These are phyloP conservation scores for Rhytidhysteron rufulum DNA, from an alignment of 2,329 filamentous ascomycete genomes.

Conservation along the genomic window DNA sequence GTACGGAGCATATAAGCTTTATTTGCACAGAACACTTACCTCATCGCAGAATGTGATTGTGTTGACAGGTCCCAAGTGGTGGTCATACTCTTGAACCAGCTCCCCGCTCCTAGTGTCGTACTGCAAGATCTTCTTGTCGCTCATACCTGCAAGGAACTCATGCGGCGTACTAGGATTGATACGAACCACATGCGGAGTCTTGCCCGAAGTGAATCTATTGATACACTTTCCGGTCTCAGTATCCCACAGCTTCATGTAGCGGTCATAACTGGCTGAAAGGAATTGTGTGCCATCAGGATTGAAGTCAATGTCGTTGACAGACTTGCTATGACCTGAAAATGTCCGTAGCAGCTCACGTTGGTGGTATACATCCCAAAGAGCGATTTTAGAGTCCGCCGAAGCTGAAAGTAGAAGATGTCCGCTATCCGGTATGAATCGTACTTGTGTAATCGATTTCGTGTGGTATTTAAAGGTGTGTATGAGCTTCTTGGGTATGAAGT, in stretches of 20 bases:
- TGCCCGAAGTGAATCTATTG: slow-evolving; percentile 85
- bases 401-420: slow-evolving; percentile 87
- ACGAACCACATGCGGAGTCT: slow-evolving; percentile 89
- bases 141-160: slow-evolving; percentile 95
- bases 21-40: slow-evolving; percentile 9
- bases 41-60: slow-evolving; percentile 96
- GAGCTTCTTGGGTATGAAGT: slow-evolving; percentile 92
- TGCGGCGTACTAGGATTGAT: slow-evolving; percentile 85
- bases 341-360: slow-evolving; percentile 81
- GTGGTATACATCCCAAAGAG: slow-evolving; percentile 94
- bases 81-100: slow-evolving; percentile 94
- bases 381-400: slow-evolving; percentile 86
- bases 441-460: slow-evolving; percentile 77
- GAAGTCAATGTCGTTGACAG: slow-evolving; percentile 86
- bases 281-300: slow-evolving; percentile 79
- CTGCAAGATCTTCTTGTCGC: slow-evolving; percentile 97
- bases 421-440: slow-evolving; percentile 84
- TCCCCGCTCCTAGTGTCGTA: slow-evolving; percentile 83
- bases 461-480: slow-evolving; percentile 85
- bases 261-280: slow-evolving; percentile 87
- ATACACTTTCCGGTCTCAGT: slow-evolving; percentile 90
- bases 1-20: too few relatives aligned
- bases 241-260: slow-evolving; percentile 97
- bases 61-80: slow-evolving; percentile 96
- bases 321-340: slow-evolving; percentile 87